phyloP scores from a whole-genome alignment of 2,329 filamentous ascomycete species.

The Neofusicoccum ribis region DNA sequence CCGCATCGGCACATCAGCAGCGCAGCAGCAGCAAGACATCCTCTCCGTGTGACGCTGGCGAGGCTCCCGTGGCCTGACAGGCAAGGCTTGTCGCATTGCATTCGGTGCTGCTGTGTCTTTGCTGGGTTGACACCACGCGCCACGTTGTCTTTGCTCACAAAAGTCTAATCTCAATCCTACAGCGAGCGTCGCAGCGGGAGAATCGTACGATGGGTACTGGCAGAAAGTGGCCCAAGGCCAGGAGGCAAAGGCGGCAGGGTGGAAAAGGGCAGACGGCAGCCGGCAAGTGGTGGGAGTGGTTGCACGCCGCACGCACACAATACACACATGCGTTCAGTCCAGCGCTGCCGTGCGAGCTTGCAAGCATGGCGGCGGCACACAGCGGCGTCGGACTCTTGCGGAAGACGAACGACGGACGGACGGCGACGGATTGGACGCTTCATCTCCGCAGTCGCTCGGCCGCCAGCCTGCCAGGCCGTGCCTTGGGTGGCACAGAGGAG shows the following conservation, averaged over 20 bases:
- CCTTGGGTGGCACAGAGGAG: neutral
- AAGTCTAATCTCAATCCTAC: neutral
- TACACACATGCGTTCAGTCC: too few relatives aligned
- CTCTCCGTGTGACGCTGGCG: slow-evolving; percentile 4
- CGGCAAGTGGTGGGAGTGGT: slow-evolving; percentile 5
- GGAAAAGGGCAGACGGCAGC: neutral
- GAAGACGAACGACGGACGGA: neutral
- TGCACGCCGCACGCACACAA: neutral
- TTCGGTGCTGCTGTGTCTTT: neutral
- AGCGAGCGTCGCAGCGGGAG: neutral
- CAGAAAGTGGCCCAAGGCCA: neutral
- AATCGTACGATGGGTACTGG: neutral
- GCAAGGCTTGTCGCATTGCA: slow-evolving; percentile 3
- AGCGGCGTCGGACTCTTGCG: neutral
- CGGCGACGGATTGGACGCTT: neutral
- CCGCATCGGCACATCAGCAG: neutral
- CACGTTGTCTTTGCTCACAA: slow-evolving; percentile 12
- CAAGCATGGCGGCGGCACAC: too few relatives aligned
- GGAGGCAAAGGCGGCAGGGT: neutral
- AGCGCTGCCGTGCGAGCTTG: neutral
- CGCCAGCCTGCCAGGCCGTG: too few relatives aligned
- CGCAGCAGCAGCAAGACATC: neutral
- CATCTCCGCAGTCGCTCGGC: slow-evolving; percentile 13
- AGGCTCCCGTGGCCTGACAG: slow-evolving; percentile 9
- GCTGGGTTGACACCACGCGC: slow-evolving; percentile 1